Evolutionary conservation across 306 rosid species (phyloP), one percentile per base, ranked within the genome.

Genomic region (Hippophae rhamnoides): DNA sequence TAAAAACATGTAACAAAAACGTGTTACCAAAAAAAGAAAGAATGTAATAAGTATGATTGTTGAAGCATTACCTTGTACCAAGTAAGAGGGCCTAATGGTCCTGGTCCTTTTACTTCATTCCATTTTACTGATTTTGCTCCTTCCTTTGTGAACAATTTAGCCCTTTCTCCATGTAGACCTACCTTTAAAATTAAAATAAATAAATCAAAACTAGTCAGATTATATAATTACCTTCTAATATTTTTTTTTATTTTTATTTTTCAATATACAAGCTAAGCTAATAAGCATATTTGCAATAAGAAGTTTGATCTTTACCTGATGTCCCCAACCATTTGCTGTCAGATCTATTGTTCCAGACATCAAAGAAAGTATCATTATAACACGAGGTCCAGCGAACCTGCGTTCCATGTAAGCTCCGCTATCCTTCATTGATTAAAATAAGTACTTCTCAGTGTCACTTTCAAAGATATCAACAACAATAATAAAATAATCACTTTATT

Each of bases 351-450:
- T 78, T 60, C 96, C 88, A 0, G 71, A 67, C 72, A 67, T 87
- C 72, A 92, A 79, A 58, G 86, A 86, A 5, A 82, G 70, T 74
- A 92, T 41, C 3, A 65, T 47, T n/a, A 86, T 8, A 2, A 76
- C 8, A 31, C 75, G 74, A 48, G 86, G 94, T 47, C 94, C 99
- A 0, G 97, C 86, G 47, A 13, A 86, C 68, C 99, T 84, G 69
- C 75, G 90, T 56, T 93, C 99, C 99, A 93, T 84, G 80, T 93
- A 93, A 41, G 97, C 85, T 78, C 97, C 99, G 46, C 97, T 86
- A 65, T 93, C 95, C 96, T 92, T 68, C 53, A 64, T 62, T 50
- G 42, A 38, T 45, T 46, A 52, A 31, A 69, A 53, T 14, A 31
- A 43, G 43, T 11, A 62, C n/a, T 10, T 45, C 13, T 57, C 40